Evolutionary conservation across 108 stramenopile species (phyloP).

Genomic region (Fistulifera pelliculosa): DNA sequence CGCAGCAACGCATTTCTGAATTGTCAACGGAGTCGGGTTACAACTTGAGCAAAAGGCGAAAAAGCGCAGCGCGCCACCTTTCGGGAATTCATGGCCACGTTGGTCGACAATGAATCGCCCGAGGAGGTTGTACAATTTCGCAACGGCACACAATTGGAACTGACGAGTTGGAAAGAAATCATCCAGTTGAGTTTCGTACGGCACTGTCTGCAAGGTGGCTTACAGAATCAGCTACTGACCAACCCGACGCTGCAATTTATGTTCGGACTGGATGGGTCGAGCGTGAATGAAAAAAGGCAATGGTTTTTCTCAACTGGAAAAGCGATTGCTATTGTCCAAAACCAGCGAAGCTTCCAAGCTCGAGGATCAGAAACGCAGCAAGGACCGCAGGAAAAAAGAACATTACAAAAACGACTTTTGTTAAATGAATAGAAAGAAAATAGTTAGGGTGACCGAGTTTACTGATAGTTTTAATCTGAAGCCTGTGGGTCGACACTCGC

Average conservation of each 20-base stretch:
- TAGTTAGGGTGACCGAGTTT: no score
- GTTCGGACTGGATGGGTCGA: constrained; percentile 48
- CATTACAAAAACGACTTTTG: constrained; percentile 78
- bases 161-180: constrained; percentile 65
- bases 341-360: constrained; percentile 64
- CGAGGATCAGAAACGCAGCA: constrained; percentile 52
- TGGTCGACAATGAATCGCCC: constrained; percentile 70
- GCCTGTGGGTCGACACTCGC: no score
- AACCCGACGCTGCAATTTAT: constrained; percentile 69
- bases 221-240: constrained; percentile 69
- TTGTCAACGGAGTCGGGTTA: constrained; percentile 62
- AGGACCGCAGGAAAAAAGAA: constrained; percentile 50
- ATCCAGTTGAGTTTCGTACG: constrained; percentile 73
- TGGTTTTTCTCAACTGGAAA: constrained; percentile 57
- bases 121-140: constrained; percentile 50
- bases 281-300: constrained; percentile 22
- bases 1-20: constrained; percentile 59
- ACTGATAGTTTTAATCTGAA: no score
- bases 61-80: constrained; percentile 74
- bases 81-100: constrained; percentile 67
- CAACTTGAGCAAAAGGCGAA: constrained; percentile 68
- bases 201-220: constrained; percentile 76
- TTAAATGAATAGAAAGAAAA: constrained; percentile 7
- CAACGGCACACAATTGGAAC: constrained; percentile 41
- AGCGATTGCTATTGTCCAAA: constrained; percentile 60